phyloP scores from a whole-genome alignment of 306 rosid genomes.

The Cucurbita pepo region DNA sequence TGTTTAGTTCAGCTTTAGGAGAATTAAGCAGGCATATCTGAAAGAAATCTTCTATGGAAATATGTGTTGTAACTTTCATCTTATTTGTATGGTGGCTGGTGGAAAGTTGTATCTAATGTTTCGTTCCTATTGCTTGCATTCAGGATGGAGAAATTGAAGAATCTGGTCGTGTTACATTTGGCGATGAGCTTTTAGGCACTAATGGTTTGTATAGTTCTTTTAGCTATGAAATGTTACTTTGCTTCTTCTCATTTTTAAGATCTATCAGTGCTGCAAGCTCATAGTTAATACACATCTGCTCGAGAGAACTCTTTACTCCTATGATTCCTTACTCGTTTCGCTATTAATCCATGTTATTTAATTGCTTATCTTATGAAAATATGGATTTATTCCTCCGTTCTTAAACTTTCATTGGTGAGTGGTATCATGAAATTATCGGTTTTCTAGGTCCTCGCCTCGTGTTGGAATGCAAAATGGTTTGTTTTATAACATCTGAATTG shows the following conservation, averaged over 20 bases:
- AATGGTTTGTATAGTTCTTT: slow-evolving; percentile 32
- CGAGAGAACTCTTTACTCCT: neutral
- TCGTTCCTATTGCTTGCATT: slow-evolving; percentile 4
- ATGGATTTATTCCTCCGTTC: neutral
- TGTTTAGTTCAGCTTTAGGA: neutral
- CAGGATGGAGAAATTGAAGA: slow-evolving; percentile 70
- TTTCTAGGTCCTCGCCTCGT: neutral
- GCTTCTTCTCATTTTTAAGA: neutral
- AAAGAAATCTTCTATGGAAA: neutral
- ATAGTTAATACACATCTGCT: neutral
- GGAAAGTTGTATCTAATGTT: neutral
- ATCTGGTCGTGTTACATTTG: slow-evolving; percentile 33
- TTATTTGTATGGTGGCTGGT: neutral
- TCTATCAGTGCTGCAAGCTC: neutral
- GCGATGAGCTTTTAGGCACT: slow-evolving; percentile 28
- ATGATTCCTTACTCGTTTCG: neutral
- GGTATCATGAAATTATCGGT: neutral
- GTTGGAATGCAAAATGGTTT: neutral
- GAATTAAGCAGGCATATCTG: neutral
- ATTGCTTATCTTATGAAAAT: neutral
- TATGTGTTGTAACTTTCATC: neutral
- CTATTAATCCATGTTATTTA: neutral
- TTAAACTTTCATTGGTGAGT: neutral
- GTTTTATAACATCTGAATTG: neutral
- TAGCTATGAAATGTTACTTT: neutral